Percentiles rank a stretch among this genome's conserved stretches.
phyloP scores from a whole-genome alignment of 176 grass and related monocot genomes.

The Aegilops sharonensis region DNA sequence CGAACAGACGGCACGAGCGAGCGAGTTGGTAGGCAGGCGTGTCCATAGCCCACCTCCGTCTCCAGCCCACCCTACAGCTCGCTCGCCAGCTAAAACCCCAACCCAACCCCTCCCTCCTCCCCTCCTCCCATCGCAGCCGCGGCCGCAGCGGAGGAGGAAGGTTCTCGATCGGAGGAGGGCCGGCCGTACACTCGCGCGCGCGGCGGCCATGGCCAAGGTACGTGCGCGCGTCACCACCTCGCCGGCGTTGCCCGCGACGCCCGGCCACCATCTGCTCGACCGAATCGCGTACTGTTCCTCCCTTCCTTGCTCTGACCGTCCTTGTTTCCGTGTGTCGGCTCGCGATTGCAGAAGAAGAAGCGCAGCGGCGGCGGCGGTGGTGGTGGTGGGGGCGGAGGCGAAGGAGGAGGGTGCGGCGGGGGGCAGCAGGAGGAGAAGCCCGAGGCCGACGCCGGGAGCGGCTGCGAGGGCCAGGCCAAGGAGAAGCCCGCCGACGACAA shows the following conservation, averaged over 20 bases:
- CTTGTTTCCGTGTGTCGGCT: neutral
- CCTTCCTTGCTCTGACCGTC: neutral
- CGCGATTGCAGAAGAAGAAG: conserved; percentile 52
- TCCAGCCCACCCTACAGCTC: too few species aligned
- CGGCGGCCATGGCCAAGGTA: neutral
- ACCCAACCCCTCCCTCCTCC: neutral
- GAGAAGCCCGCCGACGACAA: neutral
- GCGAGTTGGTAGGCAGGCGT: too few species aligned
- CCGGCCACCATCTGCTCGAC: neutral
- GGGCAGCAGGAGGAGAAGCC: neutral
- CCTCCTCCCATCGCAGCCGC: neutral
- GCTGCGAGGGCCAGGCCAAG: neutral
- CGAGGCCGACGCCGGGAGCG: neutral
- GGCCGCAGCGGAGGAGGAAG: neutral
- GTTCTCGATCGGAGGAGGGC: too few species aligned
- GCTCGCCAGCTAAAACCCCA: too few species aligned
- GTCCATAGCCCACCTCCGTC: too few species aligned
- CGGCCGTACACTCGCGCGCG: neutral
- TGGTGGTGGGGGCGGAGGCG: neutral
- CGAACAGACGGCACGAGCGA: too few species aligned
- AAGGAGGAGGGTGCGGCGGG: neutral
- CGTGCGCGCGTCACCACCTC: neutral
- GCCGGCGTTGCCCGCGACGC: neutral
- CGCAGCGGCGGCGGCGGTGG: neutral
- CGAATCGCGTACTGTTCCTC: neutral